Base-by-base conservation (phyloP, 2,329 filamentous ascomycete genomes). In the Rosellinia necatrix region DNA sequence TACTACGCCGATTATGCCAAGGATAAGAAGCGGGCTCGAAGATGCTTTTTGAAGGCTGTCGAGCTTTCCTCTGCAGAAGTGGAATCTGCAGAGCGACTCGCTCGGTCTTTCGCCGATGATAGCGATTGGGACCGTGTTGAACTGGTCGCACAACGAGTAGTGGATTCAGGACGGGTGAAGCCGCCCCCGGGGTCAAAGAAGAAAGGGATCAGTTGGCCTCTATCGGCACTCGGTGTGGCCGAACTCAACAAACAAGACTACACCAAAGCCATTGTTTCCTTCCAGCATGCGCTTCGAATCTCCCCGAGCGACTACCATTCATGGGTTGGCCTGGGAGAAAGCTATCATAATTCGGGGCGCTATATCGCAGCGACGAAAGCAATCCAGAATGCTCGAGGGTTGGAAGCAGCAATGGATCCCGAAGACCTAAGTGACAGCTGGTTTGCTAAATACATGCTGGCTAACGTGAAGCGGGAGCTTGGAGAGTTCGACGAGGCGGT, bases 101-200 rank as follows among this genome's bases (percentile, higher is more conserved):
- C 94, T 1, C 84, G 84, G 56, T 87, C 86, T 0, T 99, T 97
- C 71, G 93, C 96, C 0, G 87, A 96, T 50, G 87, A 92, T 63
- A 86, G 90, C 32, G 94, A 99, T 67, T 99, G 94, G 94, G 94
- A 97, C 63, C 86, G 96, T 47, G 96, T 99, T 6, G 94, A 97
- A 74, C 84, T 96, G 17, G 87, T 99, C 27, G 89, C 94, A 1
- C 90, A 92, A 70, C 85, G 96, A 47, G 90, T 97, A 0, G 87
- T 97, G 2, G 91, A 97, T 60, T 97, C 93, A n/a, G 94, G 94
- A 50, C 94, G 92, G 72, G 91, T 93, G 35, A 89, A 89, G 63
- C 91, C 92, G 21, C 86, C 92, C 1, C 93, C 94, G 8, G 94
- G 96, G 1, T 97, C 93, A 1, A 96, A 96, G 79, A 88, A 90